Conservation (phyloP, 495 filamentous ascomycete genomes). For the Xylaria grammica region DNA sequence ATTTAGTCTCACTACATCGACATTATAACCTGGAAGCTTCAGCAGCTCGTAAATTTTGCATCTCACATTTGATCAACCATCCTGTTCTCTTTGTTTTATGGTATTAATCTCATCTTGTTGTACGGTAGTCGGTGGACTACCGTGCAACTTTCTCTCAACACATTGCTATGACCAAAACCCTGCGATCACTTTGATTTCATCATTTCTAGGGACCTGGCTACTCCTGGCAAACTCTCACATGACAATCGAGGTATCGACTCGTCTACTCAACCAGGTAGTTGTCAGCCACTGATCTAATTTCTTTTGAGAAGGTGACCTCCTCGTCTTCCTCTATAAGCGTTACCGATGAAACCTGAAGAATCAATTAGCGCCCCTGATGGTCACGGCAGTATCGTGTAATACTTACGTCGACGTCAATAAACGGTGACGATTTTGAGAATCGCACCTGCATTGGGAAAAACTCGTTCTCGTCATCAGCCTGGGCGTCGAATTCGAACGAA, state of each 20-base stretch:
- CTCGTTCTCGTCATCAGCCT: constrained; percentile 80
- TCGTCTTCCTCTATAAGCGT: constrained; percentile 80
- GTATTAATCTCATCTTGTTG: constrained; percentile 7
- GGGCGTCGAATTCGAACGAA: constrained; percentile 91
- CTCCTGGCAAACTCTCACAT: background rate
- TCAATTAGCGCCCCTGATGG: constrained; percentile 25
- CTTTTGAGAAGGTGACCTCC: constrained; percentile 85
- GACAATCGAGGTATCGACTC: background rate
- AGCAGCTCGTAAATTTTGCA: background rate
- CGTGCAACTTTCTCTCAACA: background rate
- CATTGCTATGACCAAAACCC: background rate
- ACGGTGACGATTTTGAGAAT: constrained; percentile 85
- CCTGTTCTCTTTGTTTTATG: background rate
- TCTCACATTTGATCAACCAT: background rate
- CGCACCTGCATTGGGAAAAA: constrained; percentile 97
- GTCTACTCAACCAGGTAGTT: constrained; percentile 78
- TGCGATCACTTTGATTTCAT: background rate
- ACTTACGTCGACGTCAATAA: constrained; percentile 89
- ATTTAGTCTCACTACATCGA: background rate
- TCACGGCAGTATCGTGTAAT: background rate
- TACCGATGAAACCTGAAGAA: constrained; percentile 67
- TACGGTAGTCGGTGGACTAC: background rate
- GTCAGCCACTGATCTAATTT: constrained; percentile 83
- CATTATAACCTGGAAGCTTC: too few species aligned
- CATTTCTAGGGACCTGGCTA: background rate